phyloP scores from a whole-genome alignment of 2,329 filamentous ascomycete species.

The Fusarium sp. region DNA sequence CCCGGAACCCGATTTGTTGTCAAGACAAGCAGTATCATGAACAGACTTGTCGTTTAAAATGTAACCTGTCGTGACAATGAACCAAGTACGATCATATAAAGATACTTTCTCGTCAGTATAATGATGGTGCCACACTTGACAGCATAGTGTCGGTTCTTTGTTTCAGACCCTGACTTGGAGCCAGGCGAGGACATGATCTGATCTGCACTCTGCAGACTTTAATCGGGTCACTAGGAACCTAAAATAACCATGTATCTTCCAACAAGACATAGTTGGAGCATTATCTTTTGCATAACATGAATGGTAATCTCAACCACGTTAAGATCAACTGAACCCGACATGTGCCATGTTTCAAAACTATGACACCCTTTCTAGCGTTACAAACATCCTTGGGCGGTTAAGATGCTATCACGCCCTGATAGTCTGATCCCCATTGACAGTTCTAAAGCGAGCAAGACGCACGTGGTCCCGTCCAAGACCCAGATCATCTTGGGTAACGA shows the following conservation, averaged over 20 bases:
- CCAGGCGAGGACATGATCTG: too few species aligned
- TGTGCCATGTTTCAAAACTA: too few species aligned
- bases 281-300: too few species aligned
- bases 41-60: conserved; percentile 1
- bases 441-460: background rate
- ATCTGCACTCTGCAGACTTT: too few species aligned
- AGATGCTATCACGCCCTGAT: background rate
- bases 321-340: too few species aligned
- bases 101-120: background rate
- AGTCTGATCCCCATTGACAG: background rate
- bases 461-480: background rate
- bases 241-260: too few species aligned
- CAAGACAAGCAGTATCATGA: conserved; percentile 6
- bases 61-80: background rate
- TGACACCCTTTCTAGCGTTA: too few species aligned
- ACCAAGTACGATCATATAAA: background rate
- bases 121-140: background rate
- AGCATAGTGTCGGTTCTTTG: conserved; percentile 7
- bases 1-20: conserved; percentile 14
- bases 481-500: conserved; percentile 6
- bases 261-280: too few species aligned
- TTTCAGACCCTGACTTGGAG: background rate
- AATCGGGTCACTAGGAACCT: too few species aligned
- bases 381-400: too few species aligned
- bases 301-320: too few species aligned